Conservation (phyloP, 108 stramenopile species). For the Skeletonema tropicum region DNA sequence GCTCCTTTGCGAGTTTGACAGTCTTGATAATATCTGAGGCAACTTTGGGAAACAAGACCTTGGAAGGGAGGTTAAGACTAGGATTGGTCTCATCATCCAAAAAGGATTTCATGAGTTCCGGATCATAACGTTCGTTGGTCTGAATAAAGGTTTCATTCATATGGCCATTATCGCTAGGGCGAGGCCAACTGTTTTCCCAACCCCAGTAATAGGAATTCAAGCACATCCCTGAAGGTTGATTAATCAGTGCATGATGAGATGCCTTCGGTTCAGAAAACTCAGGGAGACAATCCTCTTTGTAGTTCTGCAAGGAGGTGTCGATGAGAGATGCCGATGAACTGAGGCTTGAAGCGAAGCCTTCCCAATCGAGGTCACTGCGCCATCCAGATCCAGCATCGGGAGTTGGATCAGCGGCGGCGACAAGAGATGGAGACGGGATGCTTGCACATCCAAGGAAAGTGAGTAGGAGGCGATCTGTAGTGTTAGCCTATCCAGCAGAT, state of each 20-base stretch:
- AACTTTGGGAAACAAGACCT: conserved; percentile 7
- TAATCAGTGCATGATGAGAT: neutral
- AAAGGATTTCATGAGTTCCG: too few relatives aligned
- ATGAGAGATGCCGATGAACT: too few relatives aligned
- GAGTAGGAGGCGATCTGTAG: too few relatives aligned
- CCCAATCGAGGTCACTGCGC: too few relatives aligned
- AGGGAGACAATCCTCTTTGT: conserved; percentile 7
- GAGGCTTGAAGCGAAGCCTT: too few relatives aligned
- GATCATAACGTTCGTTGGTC: too few relatives aligned
- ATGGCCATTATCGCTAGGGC: conserved; percentile 1
- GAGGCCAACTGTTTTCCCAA: neutral
- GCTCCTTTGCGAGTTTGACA: neutral
- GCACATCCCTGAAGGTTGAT: neutral
- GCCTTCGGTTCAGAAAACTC: conserved; percentile 5
- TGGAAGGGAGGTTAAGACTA: conserved; percentile 3
- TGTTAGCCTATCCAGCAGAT: too few relatives aligned
- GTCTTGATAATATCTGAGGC: conserved; percentile 10
- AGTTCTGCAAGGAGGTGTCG: neutral
- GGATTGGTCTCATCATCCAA: neutral
- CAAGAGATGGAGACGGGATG: too few relatives aligned
- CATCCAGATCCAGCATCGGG: too few relatives aligned
- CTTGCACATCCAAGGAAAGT: too few relatives aligned
- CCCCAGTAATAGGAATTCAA: neutral
- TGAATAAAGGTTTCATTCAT: neutral
- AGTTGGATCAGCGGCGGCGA: too few relatives aligned